Conservation (phyloP, 495 filamentous ascomycete genomes). For the Schizothecium vesticola region DNA sequence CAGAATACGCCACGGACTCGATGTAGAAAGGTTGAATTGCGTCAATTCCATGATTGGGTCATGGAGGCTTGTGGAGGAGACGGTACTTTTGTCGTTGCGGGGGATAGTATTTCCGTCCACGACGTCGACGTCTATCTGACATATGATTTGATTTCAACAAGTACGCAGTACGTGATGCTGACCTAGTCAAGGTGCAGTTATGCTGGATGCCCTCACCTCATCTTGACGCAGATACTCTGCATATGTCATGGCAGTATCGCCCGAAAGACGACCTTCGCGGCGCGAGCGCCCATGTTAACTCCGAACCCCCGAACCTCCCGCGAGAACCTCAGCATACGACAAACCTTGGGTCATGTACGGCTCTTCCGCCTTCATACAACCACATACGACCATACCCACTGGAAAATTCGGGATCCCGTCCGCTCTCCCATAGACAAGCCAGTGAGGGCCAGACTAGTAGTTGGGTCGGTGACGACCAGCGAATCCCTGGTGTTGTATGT, state of each 20-base stretch:
- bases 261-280: not conserved
- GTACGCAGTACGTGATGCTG: not conserved
- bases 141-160: not conserved
- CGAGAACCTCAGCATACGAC: not conserved
- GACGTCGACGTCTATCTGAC: not conserved
- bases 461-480: conserved; percentile 38
- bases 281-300: not conserved
- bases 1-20: not conserved
- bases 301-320: not conserved
- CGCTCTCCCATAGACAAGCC: conserved; percentile 46
- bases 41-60: not conserved
- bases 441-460: conserved; percentile 36
- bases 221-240: not conserved
- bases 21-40: not conserved
- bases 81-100: not conserved
- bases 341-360: not conserved
- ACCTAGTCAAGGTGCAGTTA: not conserved
- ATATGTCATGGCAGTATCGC: not conserved
- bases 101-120: not conserved
- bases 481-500: conserved; percentile 45
- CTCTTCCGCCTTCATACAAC: not conserved
- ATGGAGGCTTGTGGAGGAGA: too few relatives aligned
- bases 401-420: conserved; percentile 48
- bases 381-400: conserved; percentile 43
- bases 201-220: not conserved